Conservation (phyloP, 1,139 yeast species). For the Geotrichum fermentans region DNA sequence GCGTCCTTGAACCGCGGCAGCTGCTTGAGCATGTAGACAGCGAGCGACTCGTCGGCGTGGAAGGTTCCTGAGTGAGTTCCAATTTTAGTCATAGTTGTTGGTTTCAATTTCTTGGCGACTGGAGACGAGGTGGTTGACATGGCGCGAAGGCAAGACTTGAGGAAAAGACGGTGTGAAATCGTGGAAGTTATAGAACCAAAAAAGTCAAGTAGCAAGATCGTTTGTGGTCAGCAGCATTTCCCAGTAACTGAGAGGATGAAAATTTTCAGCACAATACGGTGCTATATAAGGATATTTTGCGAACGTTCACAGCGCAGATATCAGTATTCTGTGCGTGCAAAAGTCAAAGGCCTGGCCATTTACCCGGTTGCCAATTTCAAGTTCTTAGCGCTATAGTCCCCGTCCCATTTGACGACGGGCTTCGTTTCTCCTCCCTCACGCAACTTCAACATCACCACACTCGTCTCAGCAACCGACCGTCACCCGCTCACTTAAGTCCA, state of each 20-base stretch:
- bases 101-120: conserved; percentile 20
- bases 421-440: no score
- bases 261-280: no score
- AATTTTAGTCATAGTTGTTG: conserved; percentile 41
- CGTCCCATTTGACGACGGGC: no score
- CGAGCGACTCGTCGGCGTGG: conserved; percentile 97
- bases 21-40: conserved; percentile 75
- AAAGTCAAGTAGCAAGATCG: not conserved
- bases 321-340: not conserved
- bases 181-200: not conserved
- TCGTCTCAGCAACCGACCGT: no score
- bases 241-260: not conserved
- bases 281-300: no score
- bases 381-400: no score
- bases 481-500: no score
- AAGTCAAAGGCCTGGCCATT: not conserved
- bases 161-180: not conserved
- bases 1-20: conserved; percentile 68
- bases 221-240: not conserved
- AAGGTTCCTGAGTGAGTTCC: conserved; percentile 94
- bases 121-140: conserved; percentile 9
- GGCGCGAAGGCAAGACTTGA: conserved; percentile 6
- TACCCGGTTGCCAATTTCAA: not conserved
- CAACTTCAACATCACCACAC: not conserved
- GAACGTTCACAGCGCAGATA: no score